Percentiles rank a stretch among this genome's conserved stretches.
Conservation (phyloP, 2,329 filamentous ascomycete species). For the Neodidymelliopsis sp. region DNA sequence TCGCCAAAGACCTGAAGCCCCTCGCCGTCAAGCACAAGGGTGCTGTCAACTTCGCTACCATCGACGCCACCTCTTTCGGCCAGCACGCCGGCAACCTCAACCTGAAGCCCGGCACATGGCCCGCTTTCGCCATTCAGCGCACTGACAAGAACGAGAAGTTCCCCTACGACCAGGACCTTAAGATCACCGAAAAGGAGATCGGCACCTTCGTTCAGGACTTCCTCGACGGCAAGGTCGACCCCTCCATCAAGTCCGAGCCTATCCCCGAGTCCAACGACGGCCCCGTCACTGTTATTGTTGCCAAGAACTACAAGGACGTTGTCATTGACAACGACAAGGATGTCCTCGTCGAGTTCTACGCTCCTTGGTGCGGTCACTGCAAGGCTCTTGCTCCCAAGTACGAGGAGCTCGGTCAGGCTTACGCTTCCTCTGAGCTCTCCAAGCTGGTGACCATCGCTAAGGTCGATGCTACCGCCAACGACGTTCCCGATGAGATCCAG, state of each 20-base stretch:
- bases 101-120: slow-evolving; percentile 94
- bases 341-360: slow-evolving; percentile 97
- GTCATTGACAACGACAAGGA: slow-evolving; percentile 96
- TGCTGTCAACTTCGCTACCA: slow-evolving; percentile 96
- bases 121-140: slow-evolving; percentile 97
- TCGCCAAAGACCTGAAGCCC: slow-evolving; percentile 79
- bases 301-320: slow-evolving; percentile 90
- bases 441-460: slow-evolving; percentile 77
- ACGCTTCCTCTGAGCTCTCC: slow-evolving; percentile 58
- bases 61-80: slow-evolving; percentile 92
- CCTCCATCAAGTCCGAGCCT: slow-evolving; percentile 98
- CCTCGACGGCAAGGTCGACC: slow-evolving; percentile 84
- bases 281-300: slow-evolving; percentile 85
- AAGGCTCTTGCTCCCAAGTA: slow-evolving; percentile 74
- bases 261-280: slow-evolving; percentile 94
- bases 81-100: slow-evolving; percentile 97
- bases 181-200: slow-evolving; percentile 77
- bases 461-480: slow-evolving; percentile 95
- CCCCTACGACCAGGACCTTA: slow-evolving; percentile 85
- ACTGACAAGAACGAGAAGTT: slow-evolving; percentile 96
- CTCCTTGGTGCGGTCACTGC: slow-evolving; percentile 80
- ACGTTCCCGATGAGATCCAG: slow-evolving; percentile 94
- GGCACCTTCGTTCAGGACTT: slow-evolving; percentile 87
- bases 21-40: slow-evolving; percentile 92
- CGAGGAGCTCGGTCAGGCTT: slow-evolving; percentile 68